Conservation (phyloP, 768 basidiomycete genomes). For the Pisolithus marmoratus region DNA sequence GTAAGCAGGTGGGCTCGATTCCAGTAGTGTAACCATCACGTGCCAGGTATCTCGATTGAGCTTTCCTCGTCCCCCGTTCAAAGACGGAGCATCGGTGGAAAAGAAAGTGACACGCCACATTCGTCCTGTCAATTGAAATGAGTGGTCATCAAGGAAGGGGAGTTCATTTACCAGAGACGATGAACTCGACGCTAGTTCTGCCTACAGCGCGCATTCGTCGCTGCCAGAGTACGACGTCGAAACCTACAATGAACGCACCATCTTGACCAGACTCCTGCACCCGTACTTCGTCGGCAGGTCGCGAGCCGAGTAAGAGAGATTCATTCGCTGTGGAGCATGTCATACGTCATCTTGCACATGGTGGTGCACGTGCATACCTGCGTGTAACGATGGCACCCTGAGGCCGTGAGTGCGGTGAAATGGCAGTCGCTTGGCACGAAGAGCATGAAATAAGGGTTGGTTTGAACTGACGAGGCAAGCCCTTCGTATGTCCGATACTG, state of each 20-base stretch:
- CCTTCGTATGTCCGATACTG: conserved; percentile 56
- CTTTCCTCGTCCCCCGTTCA: conserved; percentile 2
- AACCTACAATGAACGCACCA: conserved; percentile 46
- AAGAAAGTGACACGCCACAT: conserved; percentile 23
- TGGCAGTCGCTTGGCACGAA: conserved; percentile 18
- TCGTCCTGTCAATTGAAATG: conserved; percentile 7
- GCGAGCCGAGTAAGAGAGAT: conserved; percentile 34
- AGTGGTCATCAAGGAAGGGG: not conserved
- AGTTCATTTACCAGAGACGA: conserved; percentile 33
- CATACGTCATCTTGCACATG: not conserved
- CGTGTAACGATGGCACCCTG: conserved; percentile 6
- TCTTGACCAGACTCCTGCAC: conserved; percentile 44
- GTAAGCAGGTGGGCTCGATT: conserved; percentile 48
- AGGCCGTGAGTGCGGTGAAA: conserved; percentile 20
- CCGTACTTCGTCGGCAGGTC: conserved; percentile 46
- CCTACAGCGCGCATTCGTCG: conserved; percentile 63
- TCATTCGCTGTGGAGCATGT: conserved; percentile 31
- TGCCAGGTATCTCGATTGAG: conserved; percentile 26
- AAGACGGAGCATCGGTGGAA: conserved; percentile 4
- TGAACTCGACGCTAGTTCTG: conserved; percentile 57
- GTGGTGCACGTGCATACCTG: conserved; percentile 10
- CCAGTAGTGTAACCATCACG: conserved; percentile 43
- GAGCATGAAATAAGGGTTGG: conserved; percentile 22
- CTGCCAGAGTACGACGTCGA: conserved; percentile 57
- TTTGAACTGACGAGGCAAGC: conserved; percentile 47